Base-by-base conservation (phyloP, 495 filamentous ascomycete species). In the Tuber microsphaerosporum region DNA sequence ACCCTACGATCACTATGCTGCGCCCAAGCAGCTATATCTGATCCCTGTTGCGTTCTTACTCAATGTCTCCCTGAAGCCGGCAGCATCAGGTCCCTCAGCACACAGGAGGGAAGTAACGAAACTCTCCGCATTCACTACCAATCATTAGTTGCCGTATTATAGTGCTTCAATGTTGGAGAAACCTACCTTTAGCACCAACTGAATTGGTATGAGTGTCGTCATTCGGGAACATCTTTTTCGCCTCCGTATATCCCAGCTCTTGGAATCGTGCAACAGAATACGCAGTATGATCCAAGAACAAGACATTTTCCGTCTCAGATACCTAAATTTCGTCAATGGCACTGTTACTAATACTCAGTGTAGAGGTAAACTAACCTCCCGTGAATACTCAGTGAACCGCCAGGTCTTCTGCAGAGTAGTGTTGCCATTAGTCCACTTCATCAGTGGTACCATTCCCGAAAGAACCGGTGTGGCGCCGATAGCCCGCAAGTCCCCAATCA, bases 171-270 rank as follows among this genome's bases (percentile, higher is more conserved):
- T 1, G 17, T 45, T 1, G 69, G 26, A 16, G 20, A n/a, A 69
- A 75, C 70, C 71, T 65, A 80, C 78, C 34, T 41, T 19, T 65
- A n/a, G 80, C 80, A 22, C 79, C 73, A 39, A 20, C 42, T 12
- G 75, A 73, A 75, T 81, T 61, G 2, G 80, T 81, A 61, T 80
- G 79, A 4, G 80, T 81, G 39, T 75, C 71, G 74, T 81, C 80
- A 14, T 70, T 45, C 9, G 75, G 80, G 73, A 73, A 81, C 72
- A 77, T 73, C 19, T 73, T 68, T 45, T 72, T 75, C 2, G 75
- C 19, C 42, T 45, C 69, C 4, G 41, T 46, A 17, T 71, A 71
- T 20, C 79, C 75, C 37, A 81, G n/a, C 26, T 41, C 37, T 75
- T 81, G 80, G 46, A 73, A 75, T 31, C 75, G 56, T 46, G 34